phyloP scores from a whole-genome alignment of 805 yeast species.

The Kuraishia capsulata region DNA sequence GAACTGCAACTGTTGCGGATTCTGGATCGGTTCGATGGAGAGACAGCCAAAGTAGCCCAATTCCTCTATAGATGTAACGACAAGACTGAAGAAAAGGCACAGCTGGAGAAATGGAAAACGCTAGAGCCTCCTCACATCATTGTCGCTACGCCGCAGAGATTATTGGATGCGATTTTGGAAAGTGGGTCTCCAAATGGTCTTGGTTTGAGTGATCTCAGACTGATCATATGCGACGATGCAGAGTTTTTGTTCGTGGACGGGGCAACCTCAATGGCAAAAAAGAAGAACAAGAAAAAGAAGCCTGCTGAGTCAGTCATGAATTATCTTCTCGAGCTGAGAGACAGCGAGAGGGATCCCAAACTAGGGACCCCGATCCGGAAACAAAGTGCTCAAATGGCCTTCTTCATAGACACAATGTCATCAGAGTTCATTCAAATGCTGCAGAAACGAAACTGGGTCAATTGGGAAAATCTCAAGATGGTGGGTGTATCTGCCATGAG shows the following conservation, averaged over 20 bases:
- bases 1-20: conserved; percentile 9
- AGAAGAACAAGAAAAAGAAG: conserved; percentile 10
- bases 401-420: neutral
- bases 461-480: neutral
- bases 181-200: conserved; percentile 14
- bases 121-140: conserved; percentile 20
- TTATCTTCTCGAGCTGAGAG: conserved; percentile 22
- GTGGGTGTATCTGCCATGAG: neutral
- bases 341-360: conserved; percentile 19
- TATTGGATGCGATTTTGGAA: conserved; percentile 24
- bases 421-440: neutral
- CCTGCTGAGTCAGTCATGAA: conserved; percentile 22
- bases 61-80: conserved; percentile 18
- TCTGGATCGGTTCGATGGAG: conserved; percentile 2
- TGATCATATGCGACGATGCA: conserved; percentile 24
- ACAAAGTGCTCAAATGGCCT: neutral
- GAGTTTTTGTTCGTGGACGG: conserved; percentile 17
- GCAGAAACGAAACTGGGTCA: neutral
- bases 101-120: conserved; percentile 10
- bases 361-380: conserved; percentile 6
- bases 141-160: conserved; percentile 25
- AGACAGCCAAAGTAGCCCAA: conserved; percentile 15
- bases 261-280: conserved; percentile 6
- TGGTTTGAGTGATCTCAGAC: conserved; percentile 16
- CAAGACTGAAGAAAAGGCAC: conserved; percentile 15